Evolutionary conservation across 495 filamentous ascomycete species (phyloP), one percentile per base, ranked within the genome.

Genomic region (Penicillium crystallinum): DNA sequence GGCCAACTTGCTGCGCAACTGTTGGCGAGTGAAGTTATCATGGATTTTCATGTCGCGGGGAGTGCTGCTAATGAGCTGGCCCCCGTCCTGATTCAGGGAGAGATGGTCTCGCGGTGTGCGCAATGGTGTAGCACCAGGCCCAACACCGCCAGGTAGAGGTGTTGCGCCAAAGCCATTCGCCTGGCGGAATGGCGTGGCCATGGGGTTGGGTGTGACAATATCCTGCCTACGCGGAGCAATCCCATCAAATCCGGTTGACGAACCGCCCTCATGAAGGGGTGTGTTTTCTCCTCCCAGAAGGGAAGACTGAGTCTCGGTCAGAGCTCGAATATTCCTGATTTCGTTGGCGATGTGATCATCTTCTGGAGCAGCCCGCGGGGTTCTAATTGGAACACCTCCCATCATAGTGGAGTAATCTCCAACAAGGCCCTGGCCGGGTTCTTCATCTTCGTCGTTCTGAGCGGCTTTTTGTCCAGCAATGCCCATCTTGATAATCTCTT

Each of bases 401-500:
- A 91, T 86, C 47, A 97, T 83, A 15, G 78, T 78, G 36, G 83
- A 81, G 64, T 97, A 97, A 52, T 89, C 89, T 45, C 87, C 89
- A 25, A 97, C 77, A 7, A 97, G 75, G 6, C 91, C 92, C 58
- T 86, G 83, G 3, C 92, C 93, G 44, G 89, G 90, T 54, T 96
- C 91, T 64, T 89, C 88, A 41, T 83, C 83, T 10, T 81, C 81
- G 19, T 87, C 88, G 63, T 87, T 65, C 42, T 78, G 74, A 62
- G 83, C 89, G n/a, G 91, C 93, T 54, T 85, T 86, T 57, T 96
- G 90, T 31, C 90, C 93, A 42, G 90, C 81, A 85, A 96, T 87
- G 23, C 93, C 95, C 90, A 97, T 95, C 70, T 98, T 98, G 38
- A 98, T 91, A 63, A 98, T 97, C 62, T 96, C 91, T 64, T 98